Percentiles rank a stretch among this genome's conserved stretches.
phyloP scores from a whole-genome alignment of 208 protist genomes.

The Borovskyia barvae region DNA sequence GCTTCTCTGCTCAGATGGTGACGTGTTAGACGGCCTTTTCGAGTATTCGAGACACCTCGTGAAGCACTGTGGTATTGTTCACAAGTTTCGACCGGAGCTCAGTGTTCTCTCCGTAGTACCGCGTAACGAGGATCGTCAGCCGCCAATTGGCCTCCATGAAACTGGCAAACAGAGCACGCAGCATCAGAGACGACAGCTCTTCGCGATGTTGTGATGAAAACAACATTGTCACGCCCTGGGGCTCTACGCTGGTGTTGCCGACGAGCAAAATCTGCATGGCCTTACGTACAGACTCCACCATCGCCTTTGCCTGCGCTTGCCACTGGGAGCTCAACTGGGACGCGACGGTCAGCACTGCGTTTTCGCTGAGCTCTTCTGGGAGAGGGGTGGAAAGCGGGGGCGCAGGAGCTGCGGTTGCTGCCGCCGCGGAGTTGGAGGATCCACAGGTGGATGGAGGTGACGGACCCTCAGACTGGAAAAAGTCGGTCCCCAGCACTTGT shows the following conservation, averaged over 20 bases:
- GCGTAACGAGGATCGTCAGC: constrained; percentile 29
- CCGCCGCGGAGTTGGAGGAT: background rate
- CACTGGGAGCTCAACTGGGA: constrained; percentile 40
- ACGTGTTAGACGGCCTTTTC: no score
- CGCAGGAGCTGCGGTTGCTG: background rate
- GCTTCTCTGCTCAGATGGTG: background rate
- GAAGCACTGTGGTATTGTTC: constrained; percentile 49
- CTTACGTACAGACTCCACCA: constrained; percentile 16
- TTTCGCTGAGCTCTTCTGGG: constrained; percentile 23
- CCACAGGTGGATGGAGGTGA: background rate
- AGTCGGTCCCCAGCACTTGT: constrained; percentile 30
- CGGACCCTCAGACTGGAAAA: constrained; percentile 24
- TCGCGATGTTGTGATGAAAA: constrained; percentile 17
- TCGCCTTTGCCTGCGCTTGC: constrained; percentile 19
- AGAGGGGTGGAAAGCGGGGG: constrained; percentile 1
- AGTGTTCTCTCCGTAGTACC: constrained; percentile 38
- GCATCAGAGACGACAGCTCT: constrained; percentile 21
- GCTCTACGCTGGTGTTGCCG: background rate
- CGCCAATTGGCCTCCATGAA: constrained; percentile 51
- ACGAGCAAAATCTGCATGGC: constrained; percentile 14
- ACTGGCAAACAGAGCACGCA: constrained; percentile 21
- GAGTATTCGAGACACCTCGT: constrained; percentile 41
- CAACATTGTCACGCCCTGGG: no score
- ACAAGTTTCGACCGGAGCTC: constrained; percentile 53
- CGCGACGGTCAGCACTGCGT: constrained; percentile 23